Percentiles rank a stretch among this genome's conserved stretches.
These are phyloP conservation scores for Phytophthora sp. DNA, from an alignment of 352 stramenopile species.

Conservation along the genomic window DNA sequence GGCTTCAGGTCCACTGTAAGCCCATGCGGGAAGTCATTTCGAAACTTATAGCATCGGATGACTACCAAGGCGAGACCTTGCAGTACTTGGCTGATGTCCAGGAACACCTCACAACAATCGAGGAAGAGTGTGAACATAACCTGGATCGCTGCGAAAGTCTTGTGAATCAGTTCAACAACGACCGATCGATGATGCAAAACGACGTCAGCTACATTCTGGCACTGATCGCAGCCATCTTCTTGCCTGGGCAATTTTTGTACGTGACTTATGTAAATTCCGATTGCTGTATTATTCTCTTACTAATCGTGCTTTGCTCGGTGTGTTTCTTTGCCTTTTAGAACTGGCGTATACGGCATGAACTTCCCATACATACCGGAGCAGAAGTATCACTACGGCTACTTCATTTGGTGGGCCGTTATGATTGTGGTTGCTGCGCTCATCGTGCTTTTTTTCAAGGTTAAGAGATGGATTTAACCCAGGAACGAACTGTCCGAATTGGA, in stretches of 20 bases:
- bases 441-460: slow-evolving; percentile 64
- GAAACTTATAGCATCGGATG: slow-evolving; percentile 63
- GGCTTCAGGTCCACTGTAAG: slow-evolving; percentile 68
- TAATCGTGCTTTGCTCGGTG: too few relatives aligned
- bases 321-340: too few relatives aligned
- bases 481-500: too few relatives aligned
- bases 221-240: slow-evolving; percentile 77
- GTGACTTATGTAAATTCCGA: too few relatives aligned
- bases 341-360: slow-evolving; percentile 89
- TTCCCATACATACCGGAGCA: slow-evolving; percentile 84
- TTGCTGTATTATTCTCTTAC: too few relatives aligned
- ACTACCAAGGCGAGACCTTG: slow-evolving; percentile 71
- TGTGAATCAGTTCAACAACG: slow-evolving; percentile 67
- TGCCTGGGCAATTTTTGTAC: slow-evolving; percentile 86
- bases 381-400: slow-evolving; percentile 69
- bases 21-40: slow-evolving; percentile 66
- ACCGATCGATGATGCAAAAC: slow-evolving; percentile 60
- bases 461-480: too few relatives aligned
- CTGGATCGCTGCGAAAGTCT: slow-evolving; percentile 67
- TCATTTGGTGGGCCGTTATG: slow-evolving; percentile 73
- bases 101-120: slow-evolving; percentile 75
- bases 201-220: slow-evolving; percentile 80
- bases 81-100: slow-evolving; percentile 88
- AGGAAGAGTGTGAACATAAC: slow-evolving; percentile 78
- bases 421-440: slow-evolving; percentile 43